Conservation (phyloP, 2,329 filamentous ascomycete genomes). For the Aspergillus eucalypticola region DNA sequence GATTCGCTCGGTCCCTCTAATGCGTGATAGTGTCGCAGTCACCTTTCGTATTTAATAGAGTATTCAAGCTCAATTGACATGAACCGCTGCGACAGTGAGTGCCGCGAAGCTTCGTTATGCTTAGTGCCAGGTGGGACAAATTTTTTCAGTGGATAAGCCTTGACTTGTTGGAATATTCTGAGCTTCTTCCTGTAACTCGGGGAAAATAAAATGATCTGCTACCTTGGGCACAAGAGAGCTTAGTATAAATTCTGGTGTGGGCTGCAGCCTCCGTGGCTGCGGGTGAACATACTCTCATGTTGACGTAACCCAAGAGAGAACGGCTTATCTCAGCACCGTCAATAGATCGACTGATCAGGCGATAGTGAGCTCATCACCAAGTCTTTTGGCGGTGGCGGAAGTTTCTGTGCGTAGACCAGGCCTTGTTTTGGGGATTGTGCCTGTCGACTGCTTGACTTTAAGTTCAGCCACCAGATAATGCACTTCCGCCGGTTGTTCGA, state of each 20-base stretch:
- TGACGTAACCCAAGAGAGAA: conserved; percentile 18
- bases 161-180: background rate
- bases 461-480: conserved; percentile 34
- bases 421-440: background rate
- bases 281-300: conserved; percentile 9
- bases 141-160: background rate
- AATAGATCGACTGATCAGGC: background rate
- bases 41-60: no score
- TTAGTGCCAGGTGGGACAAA: background rate
- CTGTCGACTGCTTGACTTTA: conserved; percentile 4
- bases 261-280: conserved; percentile 2
- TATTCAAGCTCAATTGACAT: background rate
- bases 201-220: background rate
- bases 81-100: background rate
- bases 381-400: background rate
- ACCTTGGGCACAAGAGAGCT: background rate
- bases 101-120: background rate
- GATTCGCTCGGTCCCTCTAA: background rate
- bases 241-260: background rate
- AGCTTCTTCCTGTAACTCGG: background rate
- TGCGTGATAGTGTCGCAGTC: no score
- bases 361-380: background rate
- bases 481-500: conserved; percentile 72
- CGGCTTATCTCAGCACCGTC: conserved; percentile 20
- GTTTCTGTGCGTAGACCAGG: background rate